phyloP scores from a whole-genome alignment of 768 basidiomycete species.

The Trametes sanguinea region DNA sequence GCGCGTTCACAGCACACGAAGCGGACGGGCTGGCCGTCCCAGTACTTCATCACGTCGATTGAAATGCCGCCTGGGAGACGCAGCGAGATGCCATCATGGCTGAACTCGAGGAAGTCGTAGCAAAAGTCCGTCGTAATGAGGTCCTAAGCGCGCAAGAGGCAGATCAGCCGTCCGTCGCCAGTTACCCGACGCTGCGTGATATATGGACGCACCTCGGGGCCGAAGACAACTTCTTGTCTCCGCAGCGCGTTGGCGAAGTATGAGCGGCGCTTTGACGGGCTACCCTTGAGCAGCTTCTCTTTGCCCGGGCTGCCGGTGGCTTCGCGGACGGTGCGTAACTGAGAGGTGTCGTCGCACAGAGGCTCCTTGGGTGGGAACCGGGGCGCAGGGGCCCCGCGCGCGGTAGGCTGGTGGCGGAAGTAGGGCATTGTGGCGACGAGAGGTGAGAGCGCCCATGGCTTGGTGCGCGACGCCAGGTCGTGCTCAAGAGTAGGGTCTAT shows the following conservation, averaged over 20 bases:
- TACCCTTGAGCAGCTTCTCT: slow-evolving; percentile 26
- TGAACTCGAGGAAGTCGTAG: slow-evolving; percentile 80
- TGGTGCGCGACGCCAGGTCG: slow-evolving; percentile 70
- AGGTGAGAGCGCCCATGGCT: slow-evolving; percentile 92
- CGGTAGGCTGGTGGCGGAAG: slow-evolving; percentile 50
- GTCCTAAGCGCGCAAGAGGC: slow-evolving; percentile 50
- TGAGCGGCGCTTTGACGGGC: slow-evolving; percentile 56
- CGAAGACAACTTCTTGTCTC: slow-evolving; percentile 59
- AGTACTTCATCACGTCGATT: slow-evolving; percentile 84
- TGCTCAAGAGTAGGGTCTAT: slow-evolving; percentile 88
- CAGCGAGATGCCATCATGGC: slow-evolving; percentile 57
- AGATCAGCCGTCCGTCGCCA: neutral
- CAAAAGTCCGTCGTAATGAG: slow-evolving; percentile 82
- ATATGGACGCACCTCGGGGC: slow-evolving; percentile 55
- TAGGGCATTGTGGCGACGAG: slow-evolving; percentile 82
- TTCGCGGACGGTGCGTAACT: slow-evolving; percentile 37
- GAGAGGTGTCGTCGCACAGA: slow-evolving; percentile 56
- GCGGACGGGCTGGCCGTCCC: slow-evolving; percentile 90
- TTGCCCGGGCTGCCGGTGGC: neutral
- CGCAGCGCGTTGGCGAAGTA: slow-evolving; percentile 63
- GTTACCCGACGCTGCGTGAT: neutral
- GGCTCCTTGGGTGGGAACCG: slow-evolving; percentile 54
- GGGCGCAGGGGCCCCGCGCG: slow-evolving; percentile 22
- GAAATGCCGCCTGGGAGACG: slow-evolving; percentile 80
- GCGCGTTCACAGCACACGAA: slow-evolving; percentile 81